These are phyloP conservation scores for Saccharomycopsis synnaedendra DNA, from an alignment of 805 yeast genomes.

Conservation along the genomic window DNA sequence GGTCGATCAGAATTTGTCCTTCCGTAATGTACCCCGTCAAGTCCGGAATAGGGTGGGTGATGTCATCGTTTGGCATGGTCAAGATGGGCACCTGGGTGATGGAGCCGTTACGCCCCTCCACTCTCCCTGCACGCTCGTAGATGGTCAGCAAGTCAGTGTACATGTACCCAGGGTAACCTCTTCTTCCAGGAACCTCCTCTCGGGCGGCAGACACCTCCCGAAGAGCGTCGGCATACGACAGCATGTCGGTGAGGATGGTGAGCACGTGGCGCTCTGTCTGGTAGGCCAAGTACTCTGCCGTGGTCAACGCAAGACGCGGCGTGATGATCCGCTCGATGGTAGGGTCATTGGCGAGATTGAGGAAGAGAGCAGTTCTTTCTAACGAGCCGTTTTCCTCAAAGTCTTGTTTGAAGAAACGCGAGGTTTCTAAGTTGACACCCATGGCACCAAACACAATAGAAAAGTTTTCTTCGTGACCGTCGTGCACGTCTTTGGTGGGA, in stretches of 20 bases:
- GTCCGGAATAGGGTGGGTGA: conserved; percentile 99
- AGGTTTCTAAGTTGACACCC: conserved; percentile 99
- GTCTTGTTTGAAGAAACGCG: conserved; percentile 97
- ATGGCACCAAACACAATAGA: conserved; percentile 98
- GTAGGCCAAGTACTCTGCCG: conserved; percentile 97
- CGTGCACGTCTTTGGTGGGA: conserved; percentile 99
- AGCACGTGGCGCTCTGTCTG: conserved; percentile 99
- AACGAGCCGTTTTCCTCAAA: conserved; percentile 98
- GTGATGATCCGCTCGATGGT: conserved; percentile 99
- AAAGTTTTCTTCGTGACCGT: conserved; percentile 99
- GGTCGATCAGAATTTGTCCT: conserved; percentile 96
- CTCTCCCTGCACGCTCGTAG: conserved; percentile 99
- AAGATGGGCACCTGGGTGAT: conserved; percentile 97
- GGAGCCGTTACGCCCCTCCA: conserved; percentile 98
- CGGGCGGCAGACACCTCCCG: conserved; percentile 99
- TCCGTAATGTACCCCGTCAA: conserved; percentile 98
- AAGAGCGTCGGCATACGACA: conserved; percentile 98
- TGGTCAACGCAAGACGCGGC: conserved; percentile 96
- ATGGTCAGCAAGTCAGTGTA: conserved; percentile 98
- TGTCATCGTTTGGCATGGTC: conserved; percentile 99
- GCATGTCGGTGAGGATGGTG: conserved; percentile 97
- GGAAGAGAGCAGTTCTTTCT: conserved; percentile 93
- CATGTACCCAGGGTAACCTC: conserved; percentile 99
- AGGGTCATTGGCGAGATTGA: conserved; percentile 97
- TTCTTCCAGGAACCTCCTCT: conserved; percentile 99